Base-by-base conservation (phyloP, 2,329 filamentous ascomycete genomes). In the Leptoxyphium fumago region DNA sequence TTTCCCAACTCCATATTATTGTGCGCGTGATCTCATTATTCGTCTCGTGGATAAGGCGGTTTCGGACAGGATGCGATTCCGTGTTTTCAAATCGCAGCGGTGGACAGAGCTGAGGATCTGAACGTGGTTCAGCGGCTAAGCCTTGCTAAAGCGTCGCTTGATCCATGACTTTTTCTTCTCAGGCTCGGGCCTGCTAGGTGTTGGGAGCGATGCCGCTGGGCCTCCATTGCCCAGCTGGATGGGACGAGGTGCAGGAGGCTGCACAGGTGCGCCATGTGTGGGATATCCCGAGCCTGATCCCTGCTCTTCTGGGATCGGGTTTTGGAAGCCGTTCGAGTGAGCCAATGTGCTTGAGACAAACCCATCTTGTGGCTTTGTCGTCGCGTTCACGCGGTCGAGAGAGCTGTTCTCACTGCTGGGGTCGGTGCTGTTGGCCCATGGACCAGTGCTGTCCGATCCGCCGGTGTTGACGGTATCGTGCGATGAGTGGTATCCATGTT, bases 401-500 rank as follows among this genome's bases (percentile, higher is more conserved):
- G 86, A 94, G 66, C 85, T 93, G 65, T 94, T 94, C 59, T 94
- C 84, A 58, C 87, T 94, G 66, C 84, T 91, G 67, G 84, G 88
- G 59, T 94, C 87, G 47, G 86, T 94, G 51, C 81, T 80, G 62
- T 91, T 88, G 45, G 79, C 80, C 58, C 76, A 80, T 10, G 79
- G 79, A 46, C 94, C 87, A 43, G 70, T 69, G 43, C 69, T 78
- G 50, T 80, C 77, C 52, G 77, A 82, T 41, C 79, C 83, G 56
- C 79, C 84, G 17, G 78, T 80, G 32, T 82, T 82, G 39, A 93
- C 82, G 1, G 86, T 94, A 61, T 94, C 87, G 62, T 89, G 84
- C 1, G 85, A 91, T 51, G 78, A 79, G 53, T 89, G 81, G 60
- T 88, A 82, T 15, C 63, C 66, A 48, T 74, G 68, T 15, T 65